Evolutionary conservation across 1,284 basidiomycete species (phyloP).

Genomic region (Ceratobasidium sp.): DNA sequence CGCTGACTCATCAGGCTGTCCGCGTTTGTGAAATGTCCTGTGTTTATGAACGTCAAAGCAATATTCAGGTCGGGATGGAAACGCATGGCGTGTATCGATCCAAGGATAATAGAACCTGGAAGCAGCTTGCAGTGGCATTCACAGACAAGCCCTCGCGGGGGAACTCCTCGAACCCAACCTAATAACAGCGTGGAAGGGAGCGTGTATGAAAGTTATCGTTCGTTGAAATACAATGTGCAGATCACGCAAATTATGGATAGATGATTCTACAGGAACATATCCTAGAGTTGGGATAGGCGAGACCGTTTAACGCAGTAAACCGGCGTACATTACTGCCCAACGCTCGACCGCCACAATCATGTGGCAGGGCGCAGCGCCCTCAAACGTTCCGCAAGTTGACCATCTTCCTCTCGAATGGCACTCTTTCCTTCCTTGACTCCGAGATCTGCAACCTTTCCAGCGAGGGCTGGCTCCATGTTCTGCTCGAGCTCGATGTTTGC

Average conservation of each 20-base stretch:
- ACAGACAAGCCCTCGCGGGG: too few species aligned
- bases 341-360: slow-evolving; percentile 50
- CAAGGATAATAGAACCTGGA: background rate
- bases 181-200: background rate
- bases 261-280: slow-evolving; percentile 3
- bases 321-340: background rate
- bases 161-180: too few species aligned
- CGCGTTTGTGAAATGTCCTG: background rate
- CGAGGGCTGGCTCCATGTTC: slow-evolving; percentile 74
- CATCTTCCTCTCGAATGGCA: slow-evolving; percentile 71
- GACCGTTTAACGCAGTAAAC: background rate
- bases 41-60: too few species aligned
- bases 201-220: background rate
- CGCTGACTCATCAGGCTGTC: slow-evolving; percentile 7
- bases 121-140: background rate
- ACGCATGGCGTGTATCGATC: background rate
- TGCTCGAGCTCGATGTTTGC: slow-evolving; percentile 96
- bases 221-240: background rate
- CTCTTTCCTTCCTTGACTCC: slow-evolving; percentile 61
- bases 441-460: slow-evolving; percentile 61
- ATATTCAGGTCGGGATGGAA: background rate
- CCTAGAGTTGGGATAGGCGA: background rate
- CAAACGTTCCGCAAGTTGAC: slow-evolving; percentile 77
- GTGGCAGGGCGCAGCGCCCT: slow-evolving; percentile 79
- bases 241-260: background rate